Conservation (phyloP, 768 basidiomycete genomes). For the Harrya chromipes region DNA sequence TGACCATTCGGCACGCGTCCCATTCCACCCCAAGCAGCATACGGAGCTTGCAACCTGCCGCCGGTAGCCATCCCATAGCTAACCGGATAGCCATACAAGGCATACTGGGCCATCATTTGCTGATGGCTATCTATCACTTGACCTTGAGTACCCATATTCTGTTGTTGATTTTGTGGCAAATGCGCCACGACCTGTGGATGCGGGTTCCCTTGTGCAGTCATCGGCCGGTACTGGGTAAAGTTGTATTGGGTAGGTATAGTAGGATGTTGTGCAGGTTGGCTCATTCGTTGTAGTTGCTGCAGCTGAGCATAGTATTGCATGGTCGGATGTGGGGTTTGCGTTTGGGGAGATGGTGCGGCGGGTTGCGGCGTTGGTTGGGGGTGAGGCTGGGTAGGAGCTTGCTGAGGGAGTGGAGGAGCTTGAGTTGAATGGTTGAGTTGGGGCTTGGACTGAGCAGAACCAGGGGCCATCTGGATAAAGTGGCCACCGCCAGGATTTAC, state of each 20-base stretch:
- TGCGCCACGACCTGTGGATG: slow-evolving; percentile 25
- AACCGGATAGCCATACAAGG: slow-evolving; percentile 26
- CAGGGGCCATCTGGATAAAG: slow-evolving; percentile 26
- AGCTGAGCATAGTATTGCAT: slow-evolving; percentile 20
- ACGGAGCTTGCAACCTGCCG: slow-evolving; percentile 18
- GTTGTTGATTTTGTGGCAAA: slow-evolving; percentile 29
- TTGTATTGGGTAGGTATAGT: slow-evolving; percentile 31
- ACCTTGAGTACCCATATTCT: slow-evolving; percentile 23
- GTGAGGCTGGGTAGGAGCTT: slow-evolving; percentile 19
- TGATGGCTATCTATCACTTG: slow-evolving; percentile 28
- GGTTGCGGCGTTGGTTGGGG: slow-evolving; percentile 26
- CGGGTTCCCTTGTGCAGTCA: slow-evolving; percentile 26
- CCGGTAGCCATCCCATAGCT: slow-evolving; percentile 18
- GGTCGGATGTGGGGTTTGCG: slow-evolving; percentile 16
- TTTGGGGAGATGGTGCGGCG: slow-evolving; percentile 14
- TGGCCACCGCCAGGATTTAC: slow-evolving; percentile 20
- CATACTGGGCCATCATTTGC: slow-evolving; percentile 30
- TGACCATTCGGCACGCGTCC: slow-evolving; percentile 28
- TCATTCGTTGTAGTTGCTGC: slow-evolving; percentile 17
- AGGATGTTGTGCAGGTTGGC: slow-evolving; percentile 26
- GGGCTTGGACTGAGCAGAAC: slow-evolving; percentile 25
- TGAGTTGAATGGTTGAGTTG: slow-evolving; percentile 24
- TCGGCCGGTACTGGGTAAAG: slow-evolving; percentile 34
- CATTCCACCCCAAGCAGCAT: slow-evolving; percentile 24
- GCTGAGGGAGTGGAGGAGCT: slow-evolving; percentile 19